A percentile compares a stretch with the other conserved stretches of the same genome.
Evolutionary conservation across 257 asterid genomes (phyloP).

Genomic region (Capsicum pubescens): DNA sequence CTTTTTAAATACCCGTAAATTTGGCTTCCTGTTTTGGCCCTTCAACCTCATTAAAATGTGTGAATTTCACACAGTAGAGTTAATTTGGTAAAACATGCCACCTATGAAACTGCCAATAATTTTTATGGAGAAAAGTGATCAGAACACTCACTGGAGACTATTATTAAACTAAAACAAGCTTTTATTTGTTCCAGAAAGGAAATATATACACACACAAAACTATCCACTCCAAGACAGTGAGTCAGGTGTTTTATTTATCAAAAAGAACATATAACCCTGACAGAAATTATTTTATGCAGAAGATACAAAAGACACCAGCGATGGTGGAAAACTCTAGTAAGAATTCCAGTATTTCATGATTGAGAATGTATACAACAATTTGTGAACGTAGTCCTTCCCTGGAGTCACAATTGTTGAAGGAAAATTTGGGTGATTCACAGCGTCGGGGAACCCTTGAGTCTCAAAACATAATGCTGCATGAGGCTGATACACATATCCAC

Average conservation of each 20-base stretch:
- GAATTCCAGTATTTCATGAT: slow-evolving; percentile 19
- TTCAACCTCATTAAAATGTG: neutral
- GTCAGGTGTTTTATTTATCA: neutral
- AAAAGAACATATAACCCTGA: neutral
- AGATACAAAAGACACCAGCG: neutral
- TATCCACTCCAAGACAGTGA: neutral
- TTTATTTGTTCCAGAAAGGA: neutral
- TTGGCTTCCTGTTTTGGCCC: neutral
- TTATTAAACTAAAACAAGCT: neutral
- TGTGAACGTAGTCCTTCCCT: slow-evolving; percentile 28
- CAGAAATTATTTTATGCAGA: neutral
- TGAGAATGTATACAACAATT: slow-evolving; percentile 18
- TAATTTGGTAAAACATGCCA: neutral
- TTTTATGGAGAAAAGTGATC: neutral
- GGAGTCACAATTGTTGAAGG: slow-evolving; percentile 28
- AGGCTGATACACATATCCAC: slow-evolving; percentile 30
- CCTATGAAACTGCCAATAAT: neutral
- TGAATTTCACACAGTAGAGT: neutral
- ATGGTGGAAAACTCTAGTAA: neutral
- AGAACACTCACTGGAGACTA: neutral
- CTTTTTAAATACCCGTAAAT: neutral
- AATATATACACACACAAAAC: neutral
- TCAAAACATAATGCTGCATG: slow-evolving; percentile 31
- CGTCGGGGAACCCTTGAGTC: slow-evolving; percentile 37
- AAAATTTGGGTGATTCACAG: slow-evolving; percentile 38